Conservation (phyloP, 1,139 yeast genomes). For the Entelexis sorbosivorans region DNA sequence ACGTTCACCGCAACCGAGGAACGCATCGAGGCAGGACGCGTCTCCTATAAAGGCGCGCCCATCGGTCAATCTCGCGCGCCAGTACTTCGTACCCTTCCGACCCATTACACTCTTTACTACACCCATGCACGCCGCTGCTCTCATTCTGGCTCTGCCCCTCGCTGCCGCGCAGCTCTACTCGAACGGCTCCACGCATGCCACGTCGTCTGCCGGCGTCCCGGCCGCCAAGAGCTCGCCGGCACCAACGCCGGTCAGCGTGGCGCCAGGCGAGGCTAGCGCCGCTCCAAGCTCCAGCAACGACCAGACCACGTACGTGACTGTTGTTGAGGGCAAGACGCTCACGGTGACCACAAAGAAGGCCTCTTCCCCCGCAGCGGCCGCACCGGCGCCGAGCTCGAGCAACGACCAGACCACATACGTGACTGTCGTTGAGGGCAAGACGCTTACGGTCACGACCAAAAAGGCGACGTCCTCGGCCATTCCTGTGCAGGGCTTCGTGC, state of each 20-base stretch:
- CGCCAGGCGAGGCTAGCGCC: slow-evolving; percentile 12
- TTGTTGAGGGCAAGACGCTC: slow-evolving; percentile 26
- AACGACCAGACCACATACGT: slow-evolving; percentile 25
- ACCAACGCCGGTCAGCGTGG: not conserved
- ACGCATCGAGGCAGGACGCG: not conserved
- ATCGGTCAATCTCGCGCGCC: slow-evolving; percentile 1
- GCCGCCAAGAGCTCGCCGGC: not conserved
- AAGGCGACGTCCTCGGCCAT: slow-evolving; percentile 21
- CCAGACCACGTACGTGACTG: slow-evolving; percentile 26
- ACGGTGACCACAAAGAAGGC: slow-evolving; percentile 25
- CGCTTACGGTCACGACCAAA: slow-evolving; percentile 25
- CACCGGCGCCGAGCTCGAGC: slow-evolving; percentile 18
- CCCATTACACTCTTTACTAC: not conserved
- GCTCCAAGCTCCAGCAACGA: slow-evolving; percentile 22
- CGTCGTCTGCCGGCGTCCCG: not conserved
- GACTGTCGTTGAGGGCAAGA: slow-evolving; percentile 27
- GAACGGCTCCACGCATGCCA: slow-evolving; percentile 1
- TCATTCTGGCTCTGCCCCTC: slow-evolving; percentile 15
- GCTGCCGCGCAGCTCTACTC: slow-evolving; percentile 13
- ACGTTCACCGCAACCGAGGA: not conserved
- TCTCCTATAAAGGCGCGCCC: not conserved
- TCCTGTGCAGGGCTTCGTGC: slow-evolving; percentile 9
- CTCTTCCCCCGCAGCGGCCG: slow-evolving; percentile 17
- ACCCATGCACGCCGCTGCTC: slow-evolving; percentile 5
- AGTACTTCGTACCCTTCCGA: slow-evolving; percentile 1